These are phyloP conservation scores for Fusarium torreyae DNA, from an alignment of 2,329 filamentous ascomycete genomes.

Conservation along the genomic window DNA sequence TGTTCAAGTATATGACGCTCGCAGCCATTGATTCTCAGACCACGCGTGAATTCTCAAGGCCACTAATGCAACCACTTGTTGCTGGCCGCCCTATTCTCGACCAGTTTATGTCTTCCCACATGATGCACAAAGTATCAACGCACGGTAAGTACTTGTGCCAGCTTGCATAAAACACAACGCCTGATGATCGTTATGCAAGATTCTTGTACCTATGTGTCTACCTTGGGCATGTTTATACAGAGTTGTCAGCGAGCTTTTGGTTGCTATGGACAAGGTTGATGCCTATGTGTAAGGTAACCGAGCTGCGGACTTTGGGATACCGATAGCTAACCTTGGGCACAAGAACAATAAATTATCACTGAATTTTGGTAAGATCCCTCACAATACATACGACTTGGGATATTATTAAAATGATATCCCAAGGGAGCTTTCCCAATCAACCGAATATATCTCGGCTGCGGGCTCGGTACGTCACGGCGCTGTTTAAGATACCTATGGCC, in stretches of 20 bases:
- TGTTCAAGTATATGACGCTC: constrained; percentile 20
- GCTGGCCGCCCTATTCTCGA: constrained; percentile 23
- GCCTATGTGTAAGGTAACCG: neutral
- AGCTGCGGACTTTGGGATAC: neutral
- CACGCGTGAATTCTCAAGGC: constrained; percentile 28
- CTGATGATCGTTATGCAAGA: neutral
- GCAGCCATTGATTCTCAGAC: constrained; percentile 25
- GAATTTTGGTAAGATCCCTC: no score
- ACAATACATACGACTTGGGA: no score
- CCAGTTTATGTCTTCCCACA: constrained; percentile 28
- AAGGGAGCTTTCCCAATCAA: no score
- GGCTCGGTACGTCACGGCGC: no score
- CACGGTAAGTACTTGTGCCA: neutral
- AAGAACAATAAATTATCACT: no score
- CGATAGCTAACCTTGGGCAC: no score
- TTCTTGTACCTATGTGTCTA: neutral
- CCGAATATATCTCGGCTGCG: no score
- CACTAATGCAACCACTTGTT: constrained; percentile 46
- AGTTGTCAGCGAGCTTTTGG: neutral
- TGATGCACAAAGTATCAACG: constrained; percentile 6
- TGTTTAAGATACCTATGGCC: no score
- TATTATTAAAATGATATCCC: no score
- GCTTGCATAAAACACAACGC: neutral
- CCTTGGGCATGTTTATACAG: no score
- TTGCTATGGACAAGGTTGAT: neutral